Conservation (phyloP, 768 basidiomycete genomes). For the Nidularia pulvinata region DNA sequence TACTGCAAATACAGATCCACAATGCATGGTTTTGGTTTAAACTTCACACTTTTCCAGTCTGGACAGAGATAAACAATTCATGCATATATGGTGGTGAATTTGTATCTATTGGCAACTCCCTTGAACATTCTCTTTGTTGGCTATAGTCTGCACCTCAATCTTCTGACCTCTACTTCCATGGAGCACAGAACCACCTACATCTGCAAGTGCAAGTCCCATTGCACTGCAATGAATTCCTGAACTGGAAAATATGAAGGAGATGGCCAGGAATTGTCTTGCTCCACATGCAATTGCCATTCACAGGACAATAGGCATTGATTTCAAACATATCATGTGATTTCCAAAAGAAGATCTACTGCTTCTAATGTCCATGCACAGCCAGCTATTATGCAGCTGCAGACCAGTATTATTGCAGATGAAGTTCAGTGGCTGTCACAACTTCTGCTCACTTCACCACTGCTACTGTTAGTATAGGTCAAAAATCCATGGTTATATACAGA, state of each 20-base stretch:
- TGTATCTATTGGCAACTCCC: too few relatives aligned
- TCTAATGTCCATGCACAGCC: too few relatives aligned
- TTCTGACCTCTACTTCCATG: too few relatives aligned
- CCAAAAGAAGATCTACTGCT: neutral
- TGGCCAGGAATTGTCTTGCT: neutral
- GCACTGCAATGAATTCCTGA: conserved; percentile 6
- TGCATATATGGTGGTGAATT: too few relatives aligned
- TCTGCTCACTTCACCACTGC: neutral
- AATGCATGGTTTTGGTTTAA: too few relatives aligned
- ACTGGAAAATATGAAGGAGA: conserved; percentile 11
- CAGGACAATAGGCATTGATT: conserved; percentile 8
- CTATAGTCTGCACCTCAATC: too few relatives aligned
- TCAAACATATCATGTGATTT: neutral
- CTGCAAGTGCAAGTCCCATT: conserved; percentile 7
- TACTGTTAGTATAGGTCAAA: conserved; percentile 1
- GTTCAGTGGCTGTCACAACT: neutral
- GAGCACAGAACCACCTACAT: neutral
- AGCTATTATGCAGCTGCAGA: neutral
- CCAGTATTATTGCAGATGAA: conserved; percentile 2
- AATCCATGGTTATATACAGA: neutral
- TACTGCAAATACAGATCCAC: too few relatives aligned
- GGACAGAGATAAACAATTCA: too few relatives aligned
- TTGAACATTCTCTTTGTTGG: too few relatives aligned
- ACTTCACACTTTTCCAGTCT: too few relatives aligned
- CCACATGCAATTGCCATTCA: conserved; percentile 13